phyloP scores from a whole-genome alignment of 2,329 filamentous ascomycete species.

The Phialophora expanda region DNA sequence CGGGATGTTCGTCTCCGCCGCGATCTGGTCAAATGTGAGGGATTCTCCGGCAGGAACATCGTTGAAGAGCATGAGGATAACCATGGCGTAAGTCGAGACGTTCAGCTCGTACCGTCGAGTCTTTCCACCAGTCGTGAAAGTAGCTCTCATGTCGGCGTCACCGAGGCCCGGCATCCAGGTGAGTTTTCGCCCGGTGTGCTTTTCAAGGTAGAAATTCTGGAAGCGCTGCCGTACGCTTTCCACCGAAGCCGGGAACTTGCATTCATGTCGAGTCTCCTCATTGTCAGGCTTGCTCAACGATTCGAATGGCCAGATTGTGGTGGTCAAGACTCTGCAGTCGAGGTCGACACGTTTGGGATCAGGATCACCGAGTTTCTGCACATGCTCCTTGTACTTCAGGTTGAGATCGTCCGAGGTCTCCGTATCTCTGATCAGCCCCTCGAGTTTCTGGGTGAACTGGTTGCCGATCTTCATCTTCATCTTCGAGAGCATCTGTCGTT shows the following conservation, averaged over 20 bases:
- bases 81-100: slow-evolving; percentile 89
- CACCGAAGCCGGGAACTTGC: slow-evolving; percentile 76
- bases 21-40: slow-evolving; percentile 75
- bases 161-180: slow-evolving; percentile 82
- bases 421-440: slow-evolving; percentile 98
- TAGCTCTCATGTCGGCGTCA: slow-evolving; percentile 83
- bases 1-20: slow-evolving; percentile 79
- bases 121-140: slow-evolving; percentile 74
- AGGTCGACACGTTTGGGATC: slow-evolving; percentile 74
- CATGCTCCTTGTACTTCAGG: slow-evolving; percentile 73
- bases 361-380: slow-evolving; percentile 61
- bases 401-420: slow-evolving; percentile 83
- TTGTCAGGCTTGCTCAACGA: slow-evolving; percentile 69
- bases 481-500: slow-evolving; percentile 92
- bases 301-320: slow-evolving; percentile 93
- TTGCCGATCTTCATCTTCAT: slow-evolving; percentile 98
- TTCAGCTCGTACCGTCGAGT: slow-evolving; percentile 84
- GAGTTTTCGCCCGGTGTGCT: slow-evolving; percentile 84
- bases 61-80: slow-evolving; percentile 89
- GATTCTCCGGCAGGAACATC: slow-evolving; percentile 62
- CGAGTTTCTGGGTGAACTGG: slow-evolving; percentile 88
- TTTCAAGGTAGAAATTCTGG: slow-evolving; percentile 83
- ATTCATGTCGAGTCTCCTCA: slow-evolving; percentile 58
- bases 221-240: slow-evolving; percentile 80
- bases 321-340: slow-evolving; percentile 82